Conservation (phyloP, 2,329 filamentous ascomycete species). For the Fusarium buxicola region DNA sequence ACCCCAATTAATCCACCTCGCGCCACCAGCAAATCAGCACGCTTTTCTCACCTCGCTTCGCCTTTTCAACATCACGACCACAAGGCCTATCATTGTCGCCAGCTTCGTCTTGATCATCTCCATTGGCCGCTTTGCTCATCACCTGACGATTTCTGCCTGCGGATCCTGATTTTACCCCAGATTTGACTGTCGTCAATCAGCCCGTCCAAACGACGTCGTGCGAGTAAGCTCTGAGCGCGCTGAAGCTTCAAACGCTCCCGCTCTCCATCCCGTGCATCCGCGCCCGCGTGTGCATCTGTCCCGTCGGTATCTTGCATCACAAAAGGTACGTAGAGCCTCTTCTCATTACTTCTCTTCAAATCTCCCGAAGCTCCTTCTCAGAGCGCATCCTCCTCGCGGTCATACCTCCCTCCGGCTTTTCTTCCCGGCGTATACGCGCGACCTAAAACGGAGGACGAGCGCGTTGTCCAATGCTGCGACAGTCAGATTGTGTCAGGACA, state of each 20-base stretch:
- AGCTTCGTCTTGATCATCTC: slow-evolving; percentile 55
- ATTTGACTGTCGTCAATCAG: slow-evolving; percentile 42
- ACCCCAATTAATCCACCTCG: slow-evolving; percentile 46
- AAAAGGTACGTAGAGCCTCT: slow-evolving; percentile 44
- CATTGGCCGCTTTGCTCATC: slow-evolving; percentile 62
- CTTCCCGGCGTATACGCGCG: background rate
- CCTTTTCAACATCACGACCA: slow-evolving; percentile 54
- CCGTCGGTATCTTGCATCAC: slow-evolving; percentile 33
- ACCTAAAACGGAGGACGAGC: slow-evolving; percentile 1
- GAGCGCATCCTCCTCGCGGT: background rate
- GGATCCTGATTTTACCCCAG: slow-evolving; percentile 48
- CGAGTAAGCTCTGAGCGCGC: slow-evolving; percentile 35
- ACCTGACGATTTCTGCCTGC: slow-evolving; percentile 61
- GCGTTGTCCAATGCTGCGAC: slow-evolving; percentile 23
- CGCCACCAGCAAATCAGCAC: slow-evolving; percentile 63
- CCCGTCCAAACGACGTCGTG: slow-evolving; percentile 30
- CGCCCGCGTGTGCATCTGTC: slow-evolving; percentile 31
- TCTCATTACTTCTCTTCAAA: slow-evolving; percentile 9
- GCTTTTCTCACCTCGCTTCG: slow-evolving; percentile 52
- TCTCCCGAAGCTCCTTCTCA: background rate
- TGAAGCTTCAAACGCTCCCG: slow-evolving; percentile 30
- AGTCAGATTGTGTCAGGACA: slow-evolving; percentile 20
- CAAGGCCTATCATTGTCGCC: slow-evolving; percentile 65
- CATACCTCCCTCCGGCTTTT: background rate
- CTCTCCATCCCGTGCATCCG: slow-evolving; percentile 31